phyloP scores from a whole-genome alignment of 2,329 filamentous ascomycete species.

The Colletotrichum tropicale region DNA sequence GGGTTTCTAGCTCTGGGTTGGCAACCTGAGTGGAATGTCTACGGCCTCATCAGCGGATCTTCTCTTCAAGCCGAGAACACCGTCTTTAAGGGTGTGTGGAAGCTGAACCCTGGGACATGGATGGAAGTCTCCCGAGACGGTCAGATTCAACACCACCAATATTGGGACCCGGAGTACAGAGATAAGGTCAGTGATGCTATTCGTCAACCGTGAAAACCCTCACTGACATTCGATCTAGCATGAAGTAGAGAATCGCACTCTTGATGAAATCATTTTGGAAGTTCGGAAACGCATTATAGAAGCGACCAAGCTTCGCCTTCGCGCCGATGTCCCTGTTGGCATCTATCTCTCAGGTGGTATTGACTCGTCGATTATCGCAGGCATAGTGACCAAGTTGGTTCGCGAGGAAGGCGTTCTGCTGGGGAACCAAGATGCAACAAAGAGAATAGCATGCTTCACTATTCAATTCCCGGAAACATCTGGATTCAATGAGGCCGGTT shows the following conservation, averaged over 20 bases:
- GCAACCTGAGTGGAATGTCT: conserved; percentile 58
- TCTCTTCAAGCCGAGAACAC: conserved; percentile 51
- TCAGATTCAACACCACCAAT: conserved; percentile 41
- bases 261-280: conserved; percentile 54
- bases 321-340: conserved; percentile 62
- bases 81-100: conserved; percentile 50
- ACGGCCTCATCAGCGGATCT: conserved; percentile 44
- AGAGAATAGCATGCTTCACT: conserved; percentile 45
- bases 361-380: conserved; percentile 61
- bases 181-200: conserved; percentile 46
- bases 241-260: conserved; percentile 42
- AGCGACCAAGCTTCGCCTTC: conserved; percentile 53
- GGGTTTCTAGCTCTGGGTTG: conserved; percentile 55
- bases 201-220: neutral
- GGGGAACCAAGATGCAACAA: conserved; percentile 39
- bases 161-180: conserved; percentile 58
- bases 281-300: conserved; percentile 56
- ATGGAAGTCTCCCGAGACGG: conserved; percentile 40
- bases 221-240: conserved; percentile 20
- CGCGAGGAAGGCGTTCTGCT: conserved; percentile 47
- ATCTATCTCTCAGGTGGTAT: conserved; percentile 63
- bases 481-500: conserved; percentile 54
- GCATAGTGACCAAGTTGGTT: conserved; percentile 57
- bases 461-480: conserved; percentile 54
- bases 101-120: conserved; percentile 49